Percentiles rank a stretch among this genome's conserved stretches.
Conservation (phyloP, 306 rosid species). For the Cucurbita maxima region DNA sequence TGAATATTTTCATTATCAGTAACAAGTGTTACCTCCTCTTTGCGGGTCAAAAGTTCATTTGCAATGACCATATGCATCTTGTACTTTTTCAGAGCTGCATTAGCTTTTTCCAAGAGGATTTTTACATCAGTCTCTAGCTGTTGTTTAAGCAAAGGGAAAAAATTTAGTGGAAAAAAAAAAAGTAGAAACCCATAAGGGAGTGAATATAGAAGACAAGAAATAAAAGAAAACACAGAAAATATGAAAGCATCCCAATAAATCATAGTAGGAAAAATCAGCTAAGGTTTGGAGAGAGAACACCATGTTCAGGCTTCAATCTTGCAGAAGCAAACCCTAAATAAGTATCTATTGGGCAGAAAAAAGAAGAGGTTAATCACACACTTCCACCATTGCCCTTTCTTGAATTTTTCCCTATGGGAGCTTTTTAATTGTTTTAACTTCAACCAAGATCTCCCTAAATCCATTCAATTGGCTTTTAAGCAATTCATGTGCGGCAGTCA, state of each 20-base stretch:
- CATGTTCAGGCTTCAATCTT: no score
- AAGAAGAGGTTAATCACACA: background rate
- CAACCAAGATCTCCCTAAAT: background rate
- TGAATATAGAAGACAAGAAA: no score
- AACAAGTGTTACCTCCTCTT: conserved; percentile 72
- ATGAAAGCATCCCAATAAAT: no score
- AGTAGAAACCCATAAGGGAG: background rate
- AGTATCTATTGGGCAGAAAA: background rate
- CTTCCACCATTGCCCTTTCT: background rate
- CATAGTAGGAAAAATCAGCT: no score
- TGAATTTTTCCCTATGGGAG: background rate
- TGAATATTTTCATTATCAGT: conserved; percentile 32
- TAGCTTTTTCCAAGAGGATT: conserved; percentile 76
- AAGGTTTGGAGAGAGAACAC: no score
- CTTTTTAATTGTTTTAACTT: background rate
- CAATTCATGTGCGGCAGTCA: background rate
- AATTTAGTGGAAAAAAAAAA: background rate
- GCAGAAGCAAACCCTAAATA: background rate
- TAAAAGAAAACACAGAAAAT: no score
- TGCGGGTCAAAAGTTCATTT: conserved; percentile 72
- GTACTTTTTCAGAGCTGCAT: conserved; percentile 56
- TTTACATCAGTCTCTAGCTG: conserved; percentile 86
- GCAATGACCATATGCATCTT: conserved; percentile 86
- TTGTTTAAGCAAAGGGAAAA: conserved; percentile 4
- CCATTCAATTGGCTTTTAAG: background rate